Conservation (phyloP, 345 rosid species). For the Geranium brycei region DNA sequence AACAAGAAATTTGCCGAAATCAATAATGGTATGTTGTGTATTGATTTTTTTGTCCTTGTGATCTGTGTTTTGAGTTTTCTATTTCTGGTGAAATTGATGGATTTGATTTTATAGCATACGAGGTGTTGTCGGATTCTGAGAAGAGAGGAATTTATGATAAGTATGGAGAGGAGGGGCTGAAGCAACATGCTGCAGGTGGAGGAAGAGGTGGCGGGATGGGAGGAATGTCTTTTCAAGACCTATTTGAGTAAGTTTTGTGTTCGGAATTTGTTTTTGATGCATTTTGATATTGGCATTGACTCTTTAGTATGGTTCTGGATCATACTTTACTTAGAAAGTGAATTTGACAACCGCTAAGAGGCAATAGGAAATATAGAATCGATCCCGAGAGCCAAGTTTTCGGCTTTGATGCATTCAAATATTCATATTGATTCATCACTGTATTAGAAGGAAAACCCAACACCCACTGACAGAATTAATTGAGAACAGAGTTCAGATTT, state of each 20-base stretch:
- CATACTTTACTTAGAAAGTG: too few species aligned
- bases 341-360: too few species aligned
- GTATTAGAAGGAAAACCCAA: not conserved
- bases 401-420: too few species aligned
- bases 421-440: not conserved
- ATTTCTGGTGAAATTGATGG: conserved; percentile 2
- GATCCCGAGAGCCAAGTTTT: too few species aligned
- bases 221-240: conserved; percentile 42
- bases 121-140: conserved; percentile 84
- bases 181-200: conserved; percentile 83
- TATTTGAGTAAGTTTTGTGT: conserved; percentile 41
- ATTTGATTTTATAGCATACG: conserved; percentile 54
- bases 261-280: not conserved
- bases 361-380: too few species aligned
- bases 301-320: too few species aligned
- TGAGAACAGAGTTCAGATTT: not conserved
- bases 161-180: conserved; percentile 92
- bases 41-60: not conserved
- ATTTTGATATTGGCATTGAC: not conserved
- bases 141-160: conserved; percentile 75
- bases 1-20: conserved; percentile 79
- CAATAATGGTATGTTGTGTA: conserved; percentile 46
- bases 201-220: conserved; percentile 78
- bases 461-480: not conserved
- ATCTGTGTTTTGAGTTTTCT: not conserved